Base-by-base conservation (phyloP, 169 alveolate genomes). In the Babesia divergens region DNA sequence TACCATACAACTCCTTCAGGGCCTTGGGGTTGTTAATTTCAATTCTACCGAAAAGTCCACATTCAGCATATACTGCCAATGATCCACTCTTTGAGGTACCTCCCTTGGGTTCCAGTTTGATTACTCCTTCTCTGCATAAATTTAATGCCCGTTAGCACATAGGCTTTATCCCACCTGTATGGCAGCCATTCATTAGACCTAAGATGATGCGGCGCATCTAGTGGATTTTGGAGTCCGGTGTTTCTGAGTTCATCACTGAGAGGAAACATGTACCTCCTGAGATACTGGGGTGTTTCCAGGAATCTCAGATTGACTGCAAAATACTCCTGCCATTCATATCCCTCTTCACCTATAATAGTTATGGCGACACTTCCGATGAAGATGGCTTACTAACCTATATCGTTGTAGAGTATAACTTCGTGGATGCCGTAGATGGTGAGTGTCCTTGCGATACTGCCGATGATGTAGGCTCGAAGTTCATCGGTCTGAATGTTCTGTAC, bases 131-230 rank as follows among this genome's bases (percentile, higher is more conserved):
- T 82, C 56, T 86, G 74, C 20, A 92, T 83, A 11, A 82, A 84
- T 31, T n/a, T n/a, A n/a, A n/a, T 87, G 89, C 26, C 95, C 96
- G 84, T 94, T 94, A 62, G 95, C 72, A 77, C 84, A 93, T 59
- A 3, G 5, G n/a, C n/a, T n/a, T n/a, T n/a, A 4, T 9, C 56
- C 31, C 16, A 87, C 65, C 95, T 81, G 89, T 88, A 93, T 35
- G 97, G 96, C 62, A 95, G 89, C 97, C 97, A 94, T 77, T 96
- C 98, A 56, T 90, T 91, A 20, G 91, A 90, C 52, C 98, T 88
- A 65, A 98, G 84, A 82, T 98, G 99, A 82, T 98, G 99, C 43
- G 98, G 99, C 16, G 98, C 97, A 82, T 97, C 99, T 40, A 98
- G 89, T 2, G 99, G 99, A 77, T 96, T 97, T 94, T 95, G 97